Evolutionary conservation across 768 basidiomycete genomes (phyloP).

Genomic region (Crepidotus variabilis): DNA sequence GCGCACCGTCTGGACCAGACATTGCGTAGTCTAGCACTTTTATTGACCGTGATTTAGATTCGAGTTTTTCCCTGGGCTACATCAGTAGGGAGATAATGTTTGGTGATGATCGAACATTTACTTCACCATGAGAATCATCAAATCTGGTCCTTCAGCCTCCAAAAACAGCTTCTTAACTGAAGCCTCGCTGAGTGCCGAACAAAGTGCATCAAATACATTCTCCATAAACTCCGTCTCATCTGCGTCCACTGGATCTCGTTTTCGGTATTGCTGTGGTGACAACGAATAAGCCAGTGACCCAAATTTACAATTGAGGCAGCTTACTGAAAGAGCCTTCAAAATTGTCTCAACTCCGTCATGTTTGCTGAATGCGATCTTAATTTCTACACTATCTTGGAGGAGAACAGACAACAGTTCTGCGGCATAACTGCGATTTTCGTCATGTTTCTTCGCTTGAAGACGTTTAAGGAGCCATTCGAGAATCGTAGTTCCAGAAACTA

Average conservation of each 20-base stretch:
- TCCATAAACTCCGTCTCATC: constrained; percentile 99
- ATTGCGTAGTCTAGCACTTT: constrained; percentile 91
- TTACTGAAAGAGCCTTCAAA: constrained; percentile 77
- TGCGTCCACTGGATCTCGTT: constrained; percentile 75
- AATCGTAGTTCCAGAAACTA: constrained; percentile 74
- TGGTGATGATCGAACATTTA: constrained; percentile 32
- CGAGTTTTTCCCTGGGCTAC: constrained; percentile 66
- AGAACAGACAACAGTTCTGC: constrained; percentile 93
- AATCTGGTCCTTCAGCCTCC: constrained; percentile 89
- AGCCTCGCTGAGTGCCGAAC: constrained; percentile 78
- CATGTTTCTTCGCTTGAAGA: constrained; percentile 66
- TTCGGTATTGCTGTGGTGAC: constrained; percentile 72
- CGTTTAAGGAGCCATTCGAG: constrained; percentile 78
- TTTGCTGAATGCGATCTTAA: constrained; percentile 65
- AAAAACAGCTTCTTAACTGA: constrained; percentile 79
- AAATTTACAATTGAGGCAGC: constrained; percentile 20
- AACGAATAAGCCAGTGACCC: constrained; percentile 2
- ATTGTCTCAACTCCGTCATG: constrained; percentile 75
- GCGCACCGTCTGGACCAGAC: constrained; percentile 67
- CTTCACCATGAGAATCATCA: constrained; percentile 99
- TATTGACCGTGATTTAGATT: constrained; percentile 79
- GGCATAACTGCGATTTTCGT: constrained; percentile 91
- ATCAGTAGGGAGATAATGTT: neutral
- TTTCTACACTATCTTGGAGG: constrained; percentile 68
- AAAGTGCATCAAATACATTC: constrained; percentile 88